A percentile compares a stretch with the other conserved stretches of the same genome.
Conservation (phyloP, 345 rosid species). For the Aquilaria yunnanensis region DNA sequence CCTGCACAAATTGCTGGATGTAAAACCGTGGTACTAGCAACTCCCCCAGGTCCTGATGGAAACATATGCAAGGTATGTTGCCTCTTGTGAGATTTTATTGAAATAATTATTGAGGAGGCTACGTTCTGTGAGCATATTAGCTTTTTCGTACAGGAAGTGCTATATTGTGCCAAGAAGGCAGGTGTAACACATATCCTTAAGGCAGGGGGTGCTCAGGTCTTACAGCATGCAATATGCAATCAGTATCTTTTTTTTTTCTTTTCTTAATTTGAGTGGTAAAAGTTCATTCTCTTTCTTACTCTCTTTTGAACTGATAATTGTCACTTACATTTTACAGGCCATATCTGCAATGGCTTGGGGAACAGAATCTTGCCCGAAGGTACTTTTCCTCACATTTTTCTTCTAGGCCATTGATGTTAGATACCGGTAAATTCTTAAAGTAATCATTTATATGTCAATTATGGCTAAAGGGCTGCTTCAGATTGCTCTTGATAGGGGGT, state of each 20-base stretch:
- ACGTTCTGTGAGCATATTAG: background rate
- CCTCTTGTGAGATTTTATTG: background rate
- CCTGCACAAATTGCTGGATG: slow-evolving; percentile 98
- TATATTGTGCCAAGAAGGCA: slow-evolving; percentile 87
- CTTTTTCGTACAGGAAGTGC: slow-evolving; percentile 51
- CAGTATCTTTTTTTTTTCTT: background rate
- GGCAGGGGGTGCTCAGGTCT: slow-evolving; percentile 97
- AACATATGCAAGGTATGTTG: slow-evolving; percentile 74
- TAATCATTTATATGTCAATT: background rate
- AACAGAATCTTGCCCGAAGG: slow-evolving; percentile 94
- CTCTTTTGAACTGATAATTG: too few species aligned
- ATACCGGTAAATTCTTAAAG: background rate
- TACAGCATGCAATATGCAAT: slow-evolving; percentile 5
- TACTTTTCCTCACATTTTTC: slow-evolving; percentile 12
- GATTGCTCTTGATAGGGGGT: too few species aligned
- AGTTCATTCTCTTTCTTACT: too few species aligned
- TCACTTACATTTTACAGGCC: slow-evolving; percentile 41
- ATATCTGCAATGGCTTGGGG: slow-evolving; percentile 99
- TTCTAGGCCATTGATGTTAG: background rate
- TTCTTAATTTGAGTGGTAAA: too few species aligned
- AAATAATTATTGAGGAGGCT: background rate
- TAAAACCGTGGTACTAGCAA: slow-evolving; percentile 76
- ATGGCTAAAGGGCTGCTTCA: too few species aligned
- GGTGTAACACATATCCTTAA: slow-evolving; percentile 94
- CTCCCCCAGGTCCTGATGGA: slow-evolving; percentile 79